Base-by-base conservation (phyloP, 768 basidiomycete species). In the Panellus pusillus region DNA sequence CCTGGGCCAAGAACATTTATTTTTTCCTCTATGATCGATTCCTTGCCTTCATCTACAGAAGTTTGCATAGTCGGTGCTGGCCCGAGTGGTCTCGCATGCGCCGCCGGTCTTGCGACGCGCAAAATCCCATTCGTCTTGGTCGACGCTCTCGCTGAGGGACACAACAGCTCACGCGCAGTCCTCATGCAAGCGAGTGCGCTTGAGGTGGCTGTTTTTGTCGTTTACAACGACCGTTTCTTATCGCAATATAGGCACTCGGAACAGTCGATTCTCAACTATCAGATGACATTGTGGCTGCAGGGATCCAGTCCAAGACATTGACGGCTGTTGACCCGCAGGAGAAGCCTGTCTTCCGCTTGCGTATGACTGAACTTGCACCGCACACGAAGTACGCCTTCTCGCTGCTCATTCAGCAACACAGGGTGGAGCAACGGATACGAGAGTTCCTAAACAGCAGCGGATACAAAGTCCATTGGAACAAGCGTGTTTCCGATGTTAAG, bases 1-100 rank as follows among this genome's bases (percentile, higher is more conserved):
- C n/a, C n/a, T n/a, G n/a, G 24, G 24, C 24, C 6, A 24, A 24
- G 2, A 24, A 24, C 24, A 24, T 24, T 6, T 6, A 24, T 24
- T 24, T 24, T 24, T 3, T 24, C 24, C 24, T 24, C 24, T 24
- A 24, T 24, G 24, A 24, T 24, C 24, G 3, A 24, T 3, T 24
- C 32, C 39, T 40, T 48, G 17, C 35, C 48, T 9, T 13, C 38
- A 11, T 24, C 20, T 11, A 69, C 72, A 12, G 67, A 68, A 31
- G 62, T 77, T n/a, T 68, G 75, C 44, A 65, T 78, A 24, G 72
- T 78, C 17, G 76, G 76, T 28, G 74, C 72, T 27, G 77, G 76
- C 15, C 77, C 77, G 15, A 48, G 69, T 0, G 77, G 77, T 12
- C 70, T 77, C 35, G 65, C 72, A 0, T 57, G 65, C 28, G 76